Evolutionary conservation across 2,329 filamentous ascomycete species (phyloP).

Genomic region (Xylariales sp.): DNA sequence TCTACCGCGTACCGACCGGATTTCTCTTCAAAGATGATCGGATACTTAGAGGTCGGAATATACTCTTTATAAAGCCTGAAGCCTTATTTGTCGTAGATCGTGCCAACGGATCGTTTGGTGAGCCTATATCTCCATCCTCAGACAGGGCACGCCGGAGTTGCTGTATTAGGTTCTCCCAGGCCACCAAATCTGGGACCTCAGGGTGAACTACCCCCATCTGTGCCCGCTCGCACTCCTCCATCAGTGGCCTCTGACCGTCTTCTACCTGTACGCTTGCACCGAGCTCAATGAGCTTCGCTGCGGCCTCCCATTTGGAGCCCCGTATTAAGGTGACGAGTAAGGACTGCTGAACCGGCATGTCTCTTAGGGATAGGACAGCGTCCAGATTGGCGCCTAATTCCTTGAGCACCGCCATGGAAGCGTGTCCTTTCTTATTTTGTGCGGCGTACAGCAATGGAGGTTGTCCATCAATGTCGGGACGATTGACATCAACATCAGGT

Average conservation of each 20-base stretch:
- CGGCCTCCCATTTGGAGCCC: not conserved
- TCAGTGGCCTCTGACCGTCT: not conserved
- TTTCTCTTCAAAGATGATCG: too few species aligned
- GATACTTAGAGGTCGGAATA: too few species aligned
- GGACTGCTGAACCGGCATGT: not conserved
- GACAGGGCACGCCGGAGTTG: too few species aligned
- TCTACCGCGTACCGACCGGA: too few species aligned
- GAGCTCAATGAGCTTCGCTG: conserved; percentile 1
- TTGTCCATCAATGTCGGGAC: conserved; percentile 2
- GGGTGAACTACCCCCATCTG: conserved; percentile 2
- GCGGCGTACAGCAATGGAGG: conserved; percentile 3
- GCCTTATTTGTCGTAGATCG: too few species aligned
- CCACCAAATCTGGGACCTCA: not conserved
- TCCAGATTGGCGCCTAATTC: conserved; percentile 1
- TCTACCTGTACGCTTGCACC: not conserved
- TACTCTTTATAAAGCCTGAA: too few species aligned
- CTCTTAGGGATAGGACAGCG: not conserved
- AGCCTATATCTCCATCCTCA: too few species aligned
- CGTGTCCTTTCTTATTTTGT: not conserved
- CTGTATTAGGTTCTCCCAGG: not conserved
- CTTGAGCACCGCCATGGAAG: not conserved
- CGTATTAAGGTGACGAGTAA: conserved; percentile 1
- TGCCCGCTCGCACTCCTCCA: conserved; percentile 2
- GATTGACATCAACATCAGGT: conserved; percentile 4
- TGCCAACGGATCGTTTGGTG: too few species aligned